phyloP scores from a whole-genome alignment of 208 protist genomes.

The Tritrichomonas musculus region DNA sequence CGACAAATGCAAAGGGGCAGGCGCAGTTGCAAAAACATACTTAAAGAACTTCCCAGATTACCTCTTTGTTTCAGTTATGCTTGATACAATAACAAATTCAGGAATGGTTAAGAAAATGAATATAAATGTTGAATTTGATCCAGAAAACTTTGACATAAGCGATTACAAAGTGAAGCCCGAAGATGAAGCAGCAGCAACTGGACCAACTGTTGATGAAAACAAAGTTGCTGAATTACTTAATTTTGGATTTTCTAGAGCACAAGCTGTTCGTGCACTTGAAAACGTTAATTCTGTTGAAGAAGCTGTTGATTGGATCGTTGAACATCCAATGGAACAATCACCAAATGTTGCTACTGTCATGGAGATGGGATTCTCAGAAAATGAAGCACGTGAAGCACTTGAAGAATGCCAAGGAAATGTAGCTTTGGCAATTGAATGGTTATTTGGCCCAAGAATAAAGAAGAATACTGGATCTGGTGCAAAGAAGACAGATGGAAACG shows the following conservation, averaged over 20 bases:
- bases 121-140: neutral
- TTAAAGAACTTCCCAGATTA: neutral
- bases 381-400: neutral
- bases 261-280: neutral
- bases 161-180: neutral
- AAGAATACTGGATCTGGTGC: neutral
- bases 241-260: slow-evolving; percentile 1
- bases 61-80: neutral
- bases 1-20: neutral
- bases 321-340: neutral
- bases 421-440: neutral
- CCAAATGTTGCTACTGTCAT: neutral
- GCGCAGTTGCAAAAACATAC: neutral
- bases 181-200: neutral
- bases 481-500: neutral
- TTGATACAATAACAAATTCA: neutral
- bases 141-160: neutral
- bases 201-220: neutral
- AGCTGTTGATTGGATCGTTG: neutral
- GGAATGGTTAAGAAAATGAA: neutral
- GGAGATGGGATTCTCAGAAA: neutral
- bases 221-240: neutral
- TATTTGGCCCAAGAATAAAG: neutral
- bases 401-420: neutral
- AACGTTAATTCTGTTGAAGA: neutral